Conservation (phyloP, 202 grass and related monocot species). For the Brachypodium distachyon region DNA sequence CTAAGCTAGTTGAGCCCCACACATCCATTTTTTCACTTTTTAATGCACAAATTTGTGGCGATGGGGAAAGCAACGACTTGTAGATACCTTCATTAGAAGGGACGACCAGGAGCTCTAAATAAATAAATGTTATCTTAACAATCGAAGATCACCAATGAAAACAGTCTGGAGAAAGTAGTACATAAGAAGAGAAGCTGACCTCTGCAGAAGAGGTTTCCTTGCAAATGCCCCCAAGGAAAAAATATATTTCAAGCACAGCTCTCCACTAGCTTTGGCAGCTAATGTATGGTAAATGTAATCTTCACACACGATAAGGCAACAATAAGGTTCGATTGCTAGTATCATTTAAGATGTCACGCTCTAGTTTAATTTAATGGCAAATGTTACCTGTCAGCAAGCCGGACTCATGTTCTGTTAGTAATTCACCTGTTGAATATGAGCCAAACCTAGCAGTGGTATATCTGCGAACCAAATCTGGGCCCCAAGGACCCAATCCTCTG, state of each 20-base stretch:
- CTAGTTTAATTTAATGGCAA: neutral
- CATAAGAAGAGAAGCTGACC: constrained; percentile 37
- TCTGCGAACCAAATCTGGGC: constrained; percentile 68
- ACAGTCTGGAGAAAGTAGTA: neutral
- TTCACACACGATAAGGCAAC: constrained; percentile 28
- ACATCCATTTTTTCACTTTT: neutral
- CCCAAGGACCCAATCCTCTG: constrained; percentile 98
- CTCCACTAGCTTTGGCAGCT: constrained; percentile 97
- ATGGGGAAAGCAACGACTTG: neutral
- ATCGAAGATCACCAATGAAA: neutral
- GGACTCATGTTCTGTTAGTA: constrained; percentile 71
- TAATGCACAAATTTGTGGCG: neutral
- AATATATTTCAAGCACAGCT: constrained; percentile 85
- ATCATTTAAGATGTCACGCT: neutral
- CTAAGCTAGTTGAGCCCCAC: neutral
- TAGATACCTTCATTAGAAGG: neutral
- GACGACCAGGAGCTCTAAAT: neutral
- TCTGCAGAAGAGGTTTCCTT: constrained; percentile 88
- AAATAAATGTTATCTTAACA: neutral
- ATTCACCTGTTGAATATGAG: constrained; percentile 52
- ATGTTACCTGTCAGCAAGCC: constrained; percentile 63
- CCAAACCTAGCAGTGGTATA: constrained; percentile 89
- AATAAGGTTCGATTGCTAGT: constrained; percentile 3
- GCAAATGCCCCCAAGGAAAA: constrained; percentile 98
- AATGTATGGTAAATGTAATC: constrained; percentile 98